phyloP scores from a whole-genome alignment of 208 protist genomes.

The Trichomonas vaginalis region DNA sequence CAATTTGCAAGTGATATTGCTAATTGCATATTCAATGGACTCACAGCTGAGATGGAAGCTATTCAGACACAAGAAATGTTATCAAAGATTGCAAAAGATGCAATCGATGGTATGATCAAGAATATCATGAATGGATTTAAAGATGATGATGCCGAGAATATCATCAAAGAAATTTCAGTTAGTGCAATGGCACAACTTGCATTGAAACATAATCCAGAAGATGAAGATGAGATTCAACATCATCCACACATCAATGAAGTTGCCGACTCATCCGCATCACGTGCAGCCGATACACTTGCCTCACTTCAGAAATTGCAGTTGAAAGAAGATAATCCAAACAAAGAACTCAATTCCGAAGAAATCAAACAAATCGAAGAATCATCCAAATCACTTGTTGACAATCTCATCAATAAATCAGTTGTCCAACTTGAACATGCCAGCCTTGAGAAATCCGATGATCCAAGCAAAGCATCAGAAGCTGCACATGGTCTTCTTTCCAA shows the following conservation, averaged over 20 bases:
- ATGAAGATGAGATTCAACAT: neutral
- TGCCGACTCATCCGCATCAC: neutral
- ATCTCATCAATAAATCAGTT: neutral
- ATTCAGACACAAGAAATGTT: neutral
- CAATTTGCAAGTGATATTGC: neutral
- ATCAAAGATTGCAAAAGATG: neutral
- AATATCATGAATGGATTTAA: neutral
- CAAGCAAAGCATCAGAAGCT: neutral
- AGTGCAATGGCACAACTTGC: neutral
- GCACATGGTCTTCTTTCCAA: neutral
- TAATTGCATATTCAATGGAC: neutral
- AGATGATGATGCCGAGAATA: neutral
- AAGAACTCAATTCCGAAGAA: neutral
- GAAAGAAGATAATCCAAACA: neutral
- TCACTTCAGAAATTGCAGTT: neutral
- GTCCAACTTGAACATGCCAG: neutral
- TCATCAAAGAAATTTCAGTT: neutral
- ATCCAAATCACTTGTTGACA: neutral
- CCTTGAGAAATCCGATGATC: neutral
- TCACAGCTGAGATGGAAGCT: neutral
- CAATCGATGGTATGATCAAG: neutral
- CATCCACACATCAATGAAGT: neutral
- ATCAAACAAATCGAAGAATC: neutral
- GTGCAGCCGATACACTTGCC: neutral
- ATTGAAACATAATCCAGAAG: neutral